Conservation (phyloP, 1,284 basidiomycete genomes). For the Farysia itapuensis region DNA sequence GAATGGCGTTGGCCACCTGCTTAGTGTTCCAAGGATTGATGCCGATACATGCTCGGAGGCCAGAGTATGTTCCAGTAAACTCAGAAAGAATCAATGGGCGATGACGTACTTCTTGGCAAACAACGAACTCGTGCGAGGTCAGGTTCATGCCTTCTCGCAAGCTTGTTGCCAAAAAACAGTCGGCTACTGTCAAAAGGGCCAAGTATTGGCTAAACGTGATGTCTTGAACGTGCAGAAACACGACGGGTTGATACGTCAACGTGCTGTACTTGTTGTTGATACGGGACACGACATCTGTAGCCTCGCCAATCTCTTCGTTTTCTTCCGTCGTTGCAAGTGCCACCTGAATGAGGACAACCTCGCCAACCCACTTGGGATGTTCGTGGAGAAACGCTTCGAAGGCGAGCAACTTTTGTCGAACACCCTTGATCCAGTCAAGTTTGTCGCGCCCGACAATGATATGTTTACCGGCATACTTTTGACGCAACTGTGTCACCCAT, state of each 20-base stretch:
- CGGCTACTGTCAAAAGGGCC: slow-evolving; percentile 76
- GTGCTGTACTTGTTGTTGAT: slow-evolving; percentile 81
- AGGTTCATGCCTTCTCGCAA: slow-evolving; percentile 85
- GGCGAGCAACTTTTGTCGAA: slow-evolving; percentile 77
- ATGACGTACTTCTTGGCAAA: slow-evolving; percentile 65
- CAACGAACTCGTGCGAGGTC: slow-evolving; percentile 79
- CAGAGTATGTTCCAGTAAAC: slow-evolving; percentile 84
- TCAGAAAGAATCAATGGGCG: slow-evolving; percentile 72
- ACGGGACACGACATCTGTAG: slow-evolving; percentile 75
- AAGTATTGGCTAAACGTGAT: slow-evolving; percentile 83
- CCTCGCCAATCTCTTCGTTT: slow-evolving; percentile 73
- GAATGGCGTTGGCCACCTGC: slow-evolving; percentile 69
- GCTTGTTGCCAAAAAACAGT: slow-evolving; percentile 82
- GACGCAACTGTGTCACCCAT: slow-evolving; percentile 74
- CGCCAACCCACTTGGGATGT: slow-evolving; percentile 75
- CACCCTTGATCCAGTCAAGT: slow-evolving; percentile 81
- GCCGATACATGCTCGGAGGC: slow-evolving; percentile 80
- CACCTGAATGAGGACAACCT: slow-evolving; percentile 81
- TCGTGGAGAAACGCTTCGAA: slow-evolving; percentile 81
- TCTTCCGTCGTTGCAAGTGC: slow-evolving; percentile 78
- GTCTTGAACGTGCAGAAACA: slow-evolving; percentile 83
- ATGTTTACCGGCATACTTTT: slow-evolving; percentile 80
- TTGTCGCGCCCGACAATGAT: slow-evolving; percentile 85
- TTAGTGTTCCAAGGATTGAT: slow-evolving; percentile 68
- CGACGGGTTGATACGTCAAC: slow-evolving; percentile 81